Percentiles rank a stretch among this genome's conserved stretches.
These are phyloP conservation scores for Lachancea mirantina DNA, from an alignment of 805 yeast species.

Conservation along the genomic window DNA sequence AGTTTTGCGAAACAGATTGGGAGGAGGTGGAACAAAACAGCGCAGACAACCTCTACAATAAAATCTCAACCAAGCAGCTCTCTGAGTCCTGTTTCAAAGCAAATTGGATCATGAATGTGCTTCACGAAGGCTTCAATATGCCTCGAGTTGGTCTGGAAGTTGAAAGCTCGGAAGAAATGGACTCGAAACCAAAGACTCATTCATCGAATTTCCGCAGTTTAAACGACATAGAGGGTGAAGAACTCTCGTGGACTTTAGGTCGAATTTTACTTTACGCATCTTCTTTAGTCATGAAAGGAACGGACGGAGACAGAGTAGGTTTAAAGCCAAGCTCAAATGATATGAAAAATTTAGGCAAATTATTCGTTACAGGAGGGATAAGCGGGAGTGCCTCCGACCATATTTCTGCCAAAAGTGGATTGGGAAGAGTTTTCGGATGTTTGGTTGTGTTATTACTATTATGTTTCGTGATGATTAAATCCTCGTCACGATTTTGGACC, in stretches of 20 bases:
- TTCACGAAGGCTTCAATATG: constrained; percentile 87
- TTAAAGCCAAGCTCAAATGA: constrained; percentile 23
- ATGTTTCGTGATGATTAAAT: no score
- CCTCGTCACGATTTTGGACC: no score
- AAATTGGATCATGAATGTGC: constrained; percentile 81
- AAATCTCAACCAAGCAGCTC: constrained; percentile 49
- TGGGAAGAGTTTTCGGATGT: no score
- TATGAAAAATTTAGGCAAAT: constrained; percentile 15
- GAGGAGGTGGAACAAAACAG: constrained; percentile 41
- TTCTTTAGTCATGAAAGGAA: constrained; percentile 40
- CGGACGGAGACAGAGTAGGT: constrained; percentile 18
- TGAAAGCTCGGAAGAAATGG: constrained; percentile 22
- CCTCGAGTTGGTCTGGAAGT: constrained; percentile 61
- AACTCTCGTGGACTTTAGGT: constrained; percentile 93
- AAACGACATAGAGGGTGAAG: constrained; percentile 71
- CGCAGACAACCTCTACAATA: constrained; percentile 49
- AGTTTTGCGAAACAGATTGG: constrained; percentile 80
- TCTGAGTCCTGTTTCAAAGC: constrained; percentile 88
- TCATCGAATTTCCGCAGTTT: constrained; percentile 62
- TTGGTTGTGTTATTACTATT: no score
- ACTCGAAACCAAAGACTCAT: constrained; percentile 11
- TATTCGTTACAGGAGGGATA: constrained; percentile 24
- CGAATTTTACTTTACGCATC: constrained; percentile 78
- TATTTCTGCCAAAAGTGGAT: no score
- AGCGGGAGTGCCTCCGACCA: no score